These are phyloP conservation scores for Obelidium mucronatum DNA, from an alignment of 192 early-diverging fungal genomes.

Conservation along the genomic window DNA sequence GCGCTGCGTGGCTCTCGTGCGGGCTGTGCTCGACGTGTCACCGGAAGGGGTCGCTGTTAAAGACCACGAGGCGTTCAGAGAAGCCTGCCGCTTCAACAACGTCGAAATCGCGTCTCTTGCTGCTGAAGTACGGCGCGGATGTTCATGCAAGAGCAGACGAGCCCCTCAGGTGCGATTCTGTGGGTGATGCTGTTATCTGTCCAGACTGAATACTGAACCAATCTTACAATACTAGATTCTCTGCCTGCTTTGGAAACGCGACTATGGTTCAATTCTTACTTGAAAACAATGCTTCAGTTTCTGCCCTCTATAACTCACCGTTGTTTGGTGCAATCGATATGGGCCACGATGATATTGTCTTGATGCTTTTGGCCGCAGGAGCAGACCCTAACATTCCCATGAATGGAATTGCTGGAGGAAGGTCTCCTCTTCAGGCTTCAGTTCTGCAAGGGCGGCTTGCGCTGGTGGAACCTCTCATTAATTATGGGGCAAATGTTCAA, in stretches of 20 bases:
- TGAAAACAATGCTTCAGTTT: not conserved
- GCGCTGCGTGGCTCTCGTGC: not conserved
- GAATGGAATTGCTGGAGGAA: conserved; percentile 5
- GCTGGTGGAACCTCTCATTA: conserved; percentile 10
- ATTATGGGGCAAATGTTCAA: conserved; percentile 6
- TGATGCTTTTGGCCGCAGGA: not conserved
- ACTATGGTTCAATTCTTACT: conserved; percentile 1
- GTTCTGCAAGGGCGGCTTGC: not conserved
- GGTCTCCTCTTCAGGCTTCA: not conserved
- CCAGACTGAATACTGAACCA: not conserved
- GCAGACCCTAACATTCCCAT: conserved; percentile 13
- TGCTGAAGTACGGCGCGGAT: not conserved
- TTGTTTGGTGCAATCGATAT: conserved; percentile 27
- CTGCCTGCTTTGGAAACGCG: conserved; percentile 8
- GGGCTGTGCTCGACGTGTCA: not conserved
- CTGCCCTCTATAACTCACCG: not conserved
- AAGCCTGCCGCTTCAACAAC: not conserved
- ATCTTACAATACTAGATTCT: not conserved
- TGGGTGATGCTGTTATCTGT: not conserved
- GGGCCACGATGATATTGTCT: conserved; percentile 3
- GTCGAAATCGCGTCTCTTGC: not conserved
- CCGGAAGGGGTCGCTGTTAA: not conserved
- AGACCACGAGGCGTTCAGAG: conserved; percentile 23
- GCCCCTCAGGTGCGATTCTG: conserved; percentile 1
- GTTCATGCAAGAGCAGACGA: conserved; percentile 22